Percentiles rank a stretch among this genome's conserved stretches.
These are phyloP conservation scores for Trichoderma arundinaceum DNA, from an alignment of 2,329 filamentous ascomycete genomes.

Conservation along the genomic window DNA sequence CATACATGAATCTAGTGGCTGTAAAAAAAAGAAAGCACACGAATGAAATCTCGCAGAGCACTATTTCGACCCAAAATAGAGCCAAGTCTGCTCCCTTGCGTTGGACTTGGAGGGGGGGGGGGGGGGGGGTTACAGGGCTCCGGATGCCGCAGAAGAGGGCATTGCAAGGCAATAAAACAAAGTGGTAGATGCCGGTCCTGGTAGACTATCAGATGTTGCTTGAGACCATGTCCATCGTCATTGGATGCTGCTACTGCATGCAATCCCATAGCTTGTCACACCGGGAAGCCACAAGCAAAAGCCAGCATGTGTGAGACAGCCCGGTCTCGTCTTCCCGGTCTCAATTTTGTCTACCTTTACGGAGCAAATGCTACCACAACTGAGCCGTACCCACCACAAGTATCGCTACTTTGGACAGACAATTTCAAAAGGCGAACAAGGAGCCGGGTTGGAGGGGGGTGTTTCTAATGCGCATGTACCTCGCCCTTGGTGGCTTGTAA, in stretches of 20 bases:
- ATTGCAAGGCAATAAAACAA: neutral
- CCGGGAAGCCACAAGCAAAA: conserved; percentile 2
- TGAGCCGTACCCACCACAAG: too few species aligned
- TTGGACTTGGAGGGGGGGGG: neutral
- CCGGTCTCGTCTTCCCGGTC: too few species aligned
- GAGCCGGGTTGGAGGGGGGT: too few species aligned
- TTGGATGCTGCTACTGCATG: neutral
- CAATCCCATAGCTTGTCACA: neutral
- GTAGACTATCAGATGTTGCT: neutral
- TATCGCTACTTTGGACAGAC: too few species aligned
- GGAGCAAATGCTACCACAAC: too few species aligned
- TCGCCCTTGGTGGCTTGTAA: too few species aligned
- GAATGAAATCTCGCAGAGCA: neutral
- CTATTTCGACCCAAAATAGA: neutral
- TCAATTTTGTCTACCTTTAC: too few species aligned
- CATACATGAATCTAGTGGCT: neutral
- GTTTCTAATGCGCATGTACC: too few species aligned
- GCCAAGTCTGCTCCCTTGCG: conserved; percentile 14
- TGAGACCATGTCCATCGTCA: too few species aligned
- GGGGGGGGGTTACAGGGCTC: neutral
- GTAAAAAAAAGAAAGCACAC: neutral
- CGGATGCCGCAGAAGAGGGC: neutral
- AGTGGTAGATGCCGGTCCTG: neutral
- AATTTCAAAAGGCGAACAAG: too few species aligned
- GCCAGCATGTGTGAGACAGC: neutral